These are phyloP conservation scores for Rhodotorula sp. DNA, from an alignment of 1,284 basidiomycete species.

Conservation along the genomic window DNA sequence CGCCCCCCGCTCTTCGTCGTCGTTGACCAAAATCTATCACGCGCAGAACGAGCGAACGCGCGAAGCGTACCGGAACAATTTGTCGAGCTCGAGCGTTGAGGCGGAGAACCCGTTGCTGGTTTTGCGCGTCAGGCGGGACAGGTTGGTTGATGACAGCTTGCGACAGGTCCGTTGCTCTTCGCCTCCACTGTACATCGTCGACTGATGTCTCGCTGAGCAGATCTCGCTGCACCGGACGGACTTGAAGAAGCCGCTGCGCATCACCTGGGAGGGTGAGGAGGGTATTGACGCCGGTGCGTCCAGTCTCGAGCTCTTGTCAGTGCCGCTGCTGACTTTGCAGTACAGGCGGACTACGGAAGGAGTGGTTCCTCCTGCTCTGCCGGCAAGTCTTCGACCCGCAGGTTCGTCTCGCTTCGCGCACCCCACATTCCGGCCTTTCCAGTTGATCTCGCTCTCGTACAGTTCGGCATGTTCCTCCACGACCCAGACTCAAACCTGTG, in stretches of 20 bases:
- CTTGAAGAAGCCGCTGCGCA: conserved; percentile 41
- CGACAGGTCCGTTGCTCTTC: conserved; percentile 20
- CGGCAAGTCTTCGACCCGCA: conserved; percentile 40
- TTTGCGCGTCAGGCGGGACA: conserved; percentile 35
- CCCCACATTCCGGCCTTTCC: background rate
- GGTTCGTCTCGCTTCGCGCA: background rate
- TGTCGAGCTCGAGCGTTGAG: conserved; percentile 22
- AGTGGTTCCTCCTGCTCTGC: conserved; percentile 44
- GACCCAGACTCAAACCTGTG: conserved; percentile 37
- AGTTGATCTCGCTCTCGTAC: background rate
- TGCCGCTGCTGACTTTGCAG: background rate
- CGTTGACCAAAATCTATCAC: too few relatives aligned
- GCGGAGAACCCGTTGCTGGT: conserved; percentile 35
- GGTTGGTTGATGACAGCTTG: conserved; percentile 42
- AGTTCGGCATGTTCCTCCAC: conserved; percentile 42
- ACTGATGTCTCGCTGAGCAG: conserved; percentile 6
- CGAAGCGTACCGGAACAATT: conserved; percentile 35
- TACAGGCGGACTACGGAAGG: conserved; percentile 36
- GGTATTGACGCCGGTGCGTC: conserved; percentile 41
- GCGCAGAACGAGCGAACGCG: conserved; percentile 30
- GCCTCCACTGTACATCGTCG: too few relatives aligned
- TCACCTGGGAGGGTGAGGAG: conserved; percentile 43
- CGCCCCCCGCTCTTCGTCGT: background rate
- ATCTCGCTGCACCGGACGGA: conserved; percentile 33
- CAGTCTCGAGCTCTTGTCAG: background rate